Evolutionary conservation across 257 asterid species (phyloP), one percentile per base, ranked within the genome.

Genomic region (Nicotiana attenuata): DNA sequence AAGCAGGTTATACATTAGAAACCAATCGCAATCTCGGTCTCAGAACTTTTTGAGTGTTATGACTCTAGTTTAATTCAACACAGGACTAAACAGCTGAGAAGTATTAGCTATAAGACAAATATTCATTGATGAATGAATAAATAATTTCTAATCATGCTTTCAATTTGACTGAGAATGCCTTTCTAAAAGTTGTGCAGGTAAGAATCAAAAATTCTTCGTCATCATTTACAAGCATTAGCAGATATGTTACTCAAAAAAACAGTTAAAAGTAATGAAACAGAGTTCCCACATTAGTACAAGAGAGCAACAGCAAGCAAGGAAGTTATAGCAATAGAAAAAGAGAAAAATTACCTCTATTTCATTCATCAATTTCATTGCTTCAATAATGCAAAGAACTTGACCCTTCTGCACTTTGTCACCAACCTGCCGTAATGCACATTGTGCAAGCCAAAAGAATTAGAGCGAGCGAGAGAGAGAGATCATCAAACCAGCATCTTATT

Each of bases 331-430:
- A 78, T 75, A 81, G 77, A 31, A 80, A 80, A 19, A 77, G 35
- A 41, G 65, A 75, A 73, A 69, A 65, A 91, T 92, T 88, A 94
- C 98, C 88, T 94, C 98, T 33, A 93, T 93, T 88, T 94, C 98
- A 81, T 94, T 94, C 98, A 94, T 93, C 95, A 94, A 88, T 86
- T 94, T 94, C 97, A 94, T 94, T 80, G 98, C 98, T 85, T 95
- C 97, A 76, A 93, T 87, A 81, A 95, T 92, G 94, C 98, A 95
- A 33, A 95, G 79, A 78, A 95, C 92, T 87, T 95, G 98, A 80
- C 99, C 99, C 92, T 95, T 95, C 90, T 89, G 86, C 41, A 95
- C 97, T 86, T 89, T 92, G 87, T 92, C 98, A 52, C 98, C 99
- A 67, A 92, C 92, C 99, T 95, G 91, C 16, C 13, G 64, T 75